Evolutionary conservation across 2,329 filamentous ascomycete species (phyloP), one percentile per base, ranked within the genome.

Genomic region (Verticillium dahliae): DNA sequence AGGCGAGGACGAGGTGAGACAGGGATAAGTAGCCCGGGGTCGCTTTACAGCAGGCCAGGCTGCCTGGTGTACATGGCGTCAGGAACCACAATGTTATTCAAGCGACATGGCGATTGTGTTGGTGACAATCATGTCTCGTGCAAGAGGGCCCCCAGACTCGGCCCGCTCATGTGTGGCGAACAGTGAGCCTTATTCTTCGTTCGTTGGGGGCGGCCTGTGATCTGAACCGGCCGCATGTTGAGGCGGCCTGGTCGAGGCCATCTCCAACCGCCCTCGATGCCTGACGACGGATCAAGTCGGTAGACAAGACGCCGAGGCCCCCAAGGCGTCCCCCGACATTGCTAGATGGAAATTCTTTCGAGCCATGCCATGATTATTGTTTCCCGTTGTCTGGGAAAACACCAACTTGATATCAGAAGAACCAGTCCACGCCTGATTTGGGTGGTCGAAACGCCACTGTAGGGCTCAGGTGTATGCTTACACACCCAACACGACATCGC

Each of bases 221-320:
- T 65, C 61, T 62, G 56, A 69, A 66, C 68, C 69, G 63, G 68
- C 70, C 71, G 67, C 69, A 71, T 67, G 65, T 66, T 65, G 59
- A 63, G 64, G 50, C 58, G 56, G 50, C 58, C 34, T 41, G 54
- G 37, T 38, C 60, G 22, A n/a, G 56, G 62, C 41, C 54, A 22
- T 4, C 50, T n/a, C 15, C 50, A 27, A 7, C 54, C 54, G 54
- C 54, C 6, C 33, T 56, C 54, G 54, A 34, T 62, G 58, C 58
- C 58, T 56, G 37, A 63, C 56, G 31, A 58, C 3, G 22, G 6
- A 27, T 22, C 11, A 18, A 38, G 57, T 15, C 45, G 6, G 18
- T 13, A 52, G 18, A 52, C n/a, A 27, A 18, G 45, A 52, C n/a
- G 18, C 45, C 45, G 18, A n/a, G 11, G 22, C 18, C 22, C 45